Evolutionary conservation across 805 yeast genomes (phyloP).

Genomic region (Dipodascus albidus): DNA sequence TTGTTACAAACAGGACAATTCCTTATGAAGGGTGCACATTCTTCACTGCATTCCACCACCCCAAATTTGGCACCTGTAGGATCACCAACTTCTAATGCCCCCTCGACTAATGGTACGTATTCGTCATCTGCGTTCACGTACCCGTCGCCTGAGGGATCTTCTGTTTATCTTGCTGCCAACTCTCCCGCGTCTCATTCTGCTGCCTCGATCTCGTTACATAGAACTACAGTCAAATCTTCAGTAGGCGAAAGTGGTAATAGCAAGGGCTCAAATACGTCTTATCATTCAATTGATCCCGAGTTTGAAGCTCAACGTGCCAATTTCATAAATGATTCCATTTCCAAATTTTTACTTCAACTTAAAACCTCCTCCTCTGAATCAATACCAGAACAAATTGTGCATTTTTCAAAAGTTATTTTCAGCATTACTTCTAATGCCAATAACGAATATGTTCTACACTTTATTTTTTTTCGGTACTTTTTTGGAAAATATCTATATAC

Average conservation of each 20-base stretch:
- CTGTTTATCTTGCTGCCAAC: neutral
- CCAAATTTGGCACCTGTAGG: neutral
- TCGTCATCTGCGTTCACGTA: conserved; percentile 11
- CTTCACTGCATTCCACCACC: conserved; percentile 1
- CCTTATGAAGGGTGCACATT: conserved; percentile 5
- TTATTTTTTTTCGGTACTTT: conserved; percentile 14
- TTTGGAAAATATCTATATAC: conserved; percentile 11
- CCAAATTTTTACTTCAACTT: conserved; percentile 9
- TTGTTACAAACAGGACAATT: conserved; percentile 16
- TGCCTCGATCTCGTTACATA: neutral
- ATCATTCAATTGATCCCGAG: conserved; percentile 7
- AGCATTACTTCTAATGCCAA: neutral
- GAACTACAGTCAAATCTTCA: neutral
- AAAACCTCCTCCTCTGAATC: conserved; percentile 11
- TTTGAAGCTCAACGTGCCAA: conserved; percentile 3
- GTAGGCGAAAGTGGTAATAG: neutral
- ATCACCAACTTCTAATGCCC: neutral
- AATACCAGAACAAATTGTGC: conserved; percentile 11
- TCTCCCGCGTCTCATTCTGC: neutral
- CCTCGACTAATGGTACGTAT: conserved; percentile 3
- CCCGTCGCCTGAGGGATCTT: neutral
- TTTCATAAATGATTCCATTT: conserved; percentile 7
- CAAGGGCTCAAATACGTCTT: conserved; percentile 4
- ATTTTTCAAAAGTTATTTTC: conserved; percentile 8
- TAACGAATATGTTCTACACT: conserved; percentile 5